Base-by-base conservation (phyloP, 2,329 filamentous ascomycete genomes). In the Colletotrichum zoysiae region DNA sequence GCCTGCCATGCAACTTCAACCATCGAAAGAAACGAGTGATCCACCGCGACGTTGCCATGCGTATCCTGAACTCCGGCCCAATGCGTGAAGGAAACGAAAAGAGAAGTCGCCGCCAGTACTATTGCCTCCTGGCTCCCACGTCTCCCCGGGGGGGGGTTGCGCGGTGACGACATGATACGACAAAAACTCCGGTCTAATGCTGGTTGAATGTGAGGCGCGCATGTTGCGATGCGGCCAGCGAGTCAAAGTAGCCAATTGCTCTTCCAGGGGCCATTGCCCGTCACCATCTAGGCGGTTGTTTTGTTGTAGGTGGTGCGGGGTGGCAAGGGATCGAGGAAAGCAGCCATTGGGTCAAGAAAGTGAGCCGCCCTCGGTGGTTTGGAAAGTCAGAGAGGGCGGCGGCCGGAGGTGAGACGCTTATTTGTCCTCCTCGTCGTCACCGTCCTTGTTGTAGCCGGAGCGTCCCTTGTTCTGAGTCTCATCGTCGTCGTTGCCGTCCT, bases 391-490 rank as follows among this genome's bases (percentile, higher is more conserved):
- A 48, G 53, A 38, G 26, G 53, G 40, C 16, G 33, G 20, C 20
- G 33, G 33, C 20, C 44, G 44, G 20, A 6, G 20, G 53, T 8
- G 23, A 55, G 67, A 73, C 53, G 71, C 35, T 67, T 78, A 76
- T 76, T 80, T 78, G 74, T 80, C 77, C 42, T 83, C 81, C 38
- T 82, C 79, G 71, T 82, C 79, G 70, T 81, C 81, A 44, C 75
- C 78, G 65, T 80, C 76, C 78, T 83, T 84, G 82, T 86, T 86
- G 81, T 86, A 86, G 74, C 84, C 84, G 64, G 81, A 83, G 73
- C 84, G 84, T 78, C 85, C 84, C 71, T 82, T 80, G 79, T 82
- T 79, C 75, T 78, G 71, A 72, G 78, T 75, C 46, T 79, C 74
- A 35, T 80, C 75, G 63, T 79, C 79, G 68, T 81, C 79, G 62